Conservation (phyloP, 345 rosid genomes). For the Eucalyptus sp. region DNA sequence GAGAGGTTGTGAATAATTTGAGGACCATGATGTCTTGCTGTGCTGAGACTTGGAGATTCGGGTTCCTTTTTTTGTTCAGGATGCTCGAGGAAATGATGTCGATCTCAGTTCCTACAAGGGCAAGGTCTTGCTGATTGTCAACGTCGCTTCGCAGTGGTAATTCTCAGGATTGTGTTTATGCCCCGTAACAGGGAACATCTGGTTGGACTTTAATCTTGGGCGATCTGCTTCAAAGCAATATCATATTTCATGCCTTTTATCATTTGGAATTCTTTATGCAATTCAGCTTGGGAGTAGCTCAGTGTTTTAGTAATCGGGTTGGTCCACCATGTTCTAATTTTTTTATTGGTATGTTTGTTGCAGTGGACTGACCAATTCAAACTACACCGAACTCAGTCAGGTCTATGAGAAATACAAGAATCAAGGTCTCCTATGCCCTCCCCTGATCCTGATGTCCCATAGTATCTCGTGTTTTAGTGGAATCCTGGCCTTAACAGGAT, state of each 20-base stretch:
- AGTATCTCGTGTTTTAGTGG: not conserved
- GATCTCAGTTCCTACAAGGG: conserved; percentile 73
- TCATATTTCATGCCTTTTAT: not conserved
- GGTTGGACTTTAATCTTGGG: not conserved
- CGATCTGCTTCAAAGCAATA: not conserved
- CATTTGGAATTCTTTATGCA: not conserved
- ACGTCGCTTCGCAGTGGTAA: conserved; percentile 97
- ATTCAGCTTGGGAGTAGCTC: not conserved
- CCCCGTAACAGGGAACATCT: not conserved
- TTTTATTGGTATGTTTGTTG: not conserved
- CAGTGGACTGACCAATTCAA: conserved; percentile 91
- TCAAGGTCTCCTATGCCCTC: conserved; percentile 34
- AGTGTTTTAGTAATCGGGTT: not conserved
- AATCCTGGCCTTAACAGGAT: not conserved
- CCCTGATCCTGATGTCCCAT: not conserved
- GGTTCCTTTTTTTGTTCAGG: conserved; percentile 21
- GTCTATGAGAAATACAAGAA: conserved; percentile 75
- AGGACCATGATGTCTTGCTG: not conserved
- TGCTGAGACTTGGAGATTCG: not conserved
- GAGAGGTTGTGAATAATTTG: not conserved
- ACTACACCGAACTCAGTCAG: conserved; percentile 79
- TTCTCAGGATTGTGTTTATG: not conserved
- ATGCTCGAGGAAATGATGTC: conserved; percentile 67
- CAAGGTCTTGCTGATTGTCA: conserved; percentile 83
- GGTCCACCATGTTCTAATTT: not conserved